These are phyloP conservation scores for Decorospora gaudefroyi DNA, from an alignment of 2,329 filamentous ascomycete genomes.

Conservation along the genomic window DNA sequence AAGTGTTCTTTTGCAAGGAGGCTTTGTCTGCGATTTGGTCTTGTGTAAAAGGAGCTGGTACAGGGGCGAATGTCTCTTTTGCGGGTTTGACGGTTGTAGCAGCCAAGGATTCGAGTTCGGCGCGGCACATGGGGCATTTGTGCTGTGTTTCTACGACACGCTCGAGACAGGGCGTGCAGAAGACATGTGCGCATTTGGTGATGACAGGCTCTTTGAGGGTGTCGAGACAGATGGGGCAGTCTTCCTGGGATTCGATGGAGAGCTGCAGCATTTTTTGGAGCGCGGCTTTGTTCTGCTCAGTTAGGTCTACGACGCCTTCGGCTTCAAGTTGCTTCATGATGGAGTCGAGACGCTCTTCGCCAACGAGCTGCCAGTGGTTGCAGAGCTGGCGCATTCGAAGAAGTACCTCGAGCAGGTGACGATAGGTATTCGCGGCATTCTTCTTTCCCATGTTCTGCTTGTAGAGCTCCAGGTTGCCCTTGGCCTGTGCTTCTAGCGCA, in stretches of 20 bases:
- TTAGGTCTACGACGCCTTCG: conserved; percentile 70
- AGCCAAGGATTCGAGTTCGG: conserved; percentile 57
- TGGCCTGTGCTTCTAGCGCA: conserved; percentile 70
- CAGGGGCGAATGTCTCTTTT: conserved; percentile 52
- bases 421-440: conserved; percentile 60
- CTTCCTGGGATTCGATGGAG: conserved; percentile 77
- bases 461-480: conserved; percentile 68
- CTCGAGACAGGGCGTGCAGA: conserved; percentile 74
- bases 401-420: conserved; percentile 77
- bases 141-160: conserved; percentile 74
- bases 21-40: conserved; percentile 59
- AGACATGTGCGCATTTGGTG: conserved; percentile 81
- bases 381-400: conserved; percentile 84
- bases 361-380: conserved; percentile 85
- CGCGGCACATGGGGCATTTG: conserved; percentile 84
- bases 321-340: conserved; percentile 71
- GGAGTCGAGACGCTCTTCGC: conserved; percentile 68
- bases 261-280: conserved; percentile 77
- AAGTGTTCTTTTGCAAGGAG: conserved; percentile 57
- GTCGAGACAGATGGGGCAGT: conserved; percentile 82
- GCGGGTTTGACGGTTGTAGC: conserved; percentile 68
- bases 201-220: conserved; percentile 73
- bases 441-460: conserved; percentile 52
- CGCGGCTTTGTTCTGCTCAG: conserved; percentile 70
- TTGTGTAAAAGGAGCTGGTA: conserved; percentile 24